Conservation (phyloP, 257 asterid genomes). For the Salvia hispanica region DNA sequence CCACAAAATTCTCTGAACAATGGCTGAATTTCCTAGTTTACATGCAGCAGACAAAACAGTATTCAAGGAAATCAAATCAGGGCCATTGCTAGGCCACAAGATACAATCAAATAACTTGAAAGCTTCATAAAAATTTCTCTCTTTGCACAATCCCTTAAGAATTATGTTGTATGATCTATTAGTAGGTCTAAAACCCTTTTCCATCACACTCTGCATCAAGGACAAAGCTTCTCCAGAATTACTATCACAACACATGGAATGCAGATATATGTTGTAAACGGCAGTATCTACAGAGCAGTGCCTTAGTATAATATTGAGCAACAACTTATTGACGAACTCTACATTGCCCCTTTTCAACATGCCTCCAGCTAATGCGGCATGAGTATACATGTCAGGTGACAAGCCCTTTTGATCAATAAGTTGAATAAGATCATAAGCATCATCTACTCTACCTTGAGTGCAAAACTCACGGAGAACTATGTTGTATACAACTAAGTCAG, state of each 20-base stretch:
- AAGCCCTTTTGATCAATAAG: slow-evolving; percentile 50
- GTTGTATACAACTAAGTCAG: slow-evolving; percentile 62
- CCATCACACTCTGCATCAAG: slow-evolving; percentile 40
- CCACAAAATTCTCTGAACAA: slow-evolving; percentile 41
- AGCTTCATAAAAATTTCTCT: slow-evolving; percentile 47
- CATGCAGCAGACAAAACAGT: slow-evolving; percentile 63
- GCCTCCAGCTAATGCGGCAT: slow-evolving; percentile 61
- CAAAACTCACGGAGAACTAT: slow-evolving; percentile 61
- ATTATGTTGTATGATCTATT: slow-evolving; percentile 51
- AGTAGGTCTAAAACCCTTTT: slow-evolving; percentile 53
- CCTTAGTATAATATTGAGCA: slow-evolving; percentile 40
- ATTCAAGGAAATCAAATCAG: slow-evolving; percentile 61
- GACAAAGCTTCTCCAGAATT: slow-evolving; percentile 47
- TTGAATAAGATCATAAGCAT: slow-evolving; percentile 42
- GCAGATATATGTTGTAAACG: slow-evolving; percentile 49
- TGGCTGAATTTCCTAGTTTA: slow-evolving; percentile 40
- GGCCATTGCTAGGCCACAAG: slow-evolving; percentile 49
- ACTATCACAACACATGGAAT: slow-evolving; percentile 43
- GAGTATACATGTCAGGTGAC: slow-evolving; percentile 52
- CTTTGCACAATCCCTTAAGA: slow-evolving; percentile 55
- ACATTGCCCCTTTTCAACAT: slow-evolving; percentile 52
- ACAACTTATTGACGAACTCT: slow-evolving; percentile 39
- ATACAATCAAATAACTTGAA: slow-evolving; percentile 39
- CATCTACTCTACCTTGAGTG: slow-evolving; percentile 43
- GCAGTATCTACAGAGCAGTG: slow-evolving; percentile 45